A percentile compares a stretch with the other conserved stretches of the same genome.
Conservation (phyloP, 352 stramenopile genomes). For the Phytophthora colocasiae region DNA sequence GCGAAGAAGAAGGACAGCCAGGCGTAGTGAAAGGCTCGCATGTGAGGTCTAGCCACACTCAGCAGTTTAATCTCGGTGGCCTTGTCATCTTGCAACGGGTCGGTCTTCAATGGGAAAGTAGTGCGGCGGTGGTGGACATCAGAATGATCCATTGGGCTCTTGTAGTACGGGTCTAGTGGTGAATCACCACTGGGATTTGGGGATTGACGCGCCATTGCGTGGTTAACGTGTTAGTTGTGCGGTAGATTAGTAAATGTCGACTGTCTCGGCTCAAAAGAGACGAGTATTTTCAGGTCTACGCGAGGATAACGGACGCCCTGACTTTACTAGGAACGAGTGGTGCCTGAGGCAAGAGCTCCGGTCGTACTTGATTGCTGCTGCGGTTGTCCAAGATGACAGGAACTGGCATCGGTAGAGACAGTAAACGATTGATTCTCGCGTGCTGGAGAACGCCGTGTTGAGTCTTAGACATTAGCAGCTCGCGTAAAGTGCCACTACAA, state of each 20-base stretch:
- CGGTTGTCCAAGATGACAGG: not conserved
- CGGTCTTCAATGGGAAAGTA: slow-evolving; percentile 44
- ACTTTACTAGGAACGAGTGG: not conserved
- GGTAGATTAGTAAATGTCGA: not conserved
- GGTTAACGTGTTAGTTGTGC: not conserved
- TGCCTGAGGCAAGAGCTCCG: not conserved
- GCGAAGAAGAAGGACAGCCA: slow-evolving; percentile 95
- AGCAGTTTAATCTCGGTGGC: slow-evolving; percentile 44
- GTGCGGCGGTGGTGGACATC: slow-evolving; percentile 52
- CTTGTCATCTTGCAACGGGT: slow-evolving; percentile 45
- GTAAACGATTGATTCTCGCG: not conserved
- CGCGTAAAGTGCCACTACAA: not conserved
- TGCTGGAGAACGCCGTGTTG: not conserved
- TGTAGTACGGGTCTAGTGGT: not conserved
- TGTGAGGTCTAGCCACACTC: slow-evolving; percentile 74
- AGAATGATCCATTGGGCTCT: slow-evolving; percentile 4
- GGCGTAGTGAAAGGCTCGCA: slow-evolving; percentile 93
- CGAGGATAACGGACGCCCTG: not conserved
- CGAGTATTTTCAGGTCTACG: not conserved
- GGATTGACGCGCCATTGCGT: not conserved
- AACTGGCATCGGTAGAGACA: not conserved
- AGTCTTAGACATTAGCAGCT: not conserved
- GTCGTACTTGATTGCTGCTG: not conserved
- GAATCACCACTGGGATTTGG: not conserved
- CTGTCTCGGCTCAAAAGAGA: not conserved